Evolutionary conservation across 2,329 filamentous ascomycete genomes (phyloP), one percentile per base, ranked within the genome.

Genomic region (Phialocephala subalpina): DNA sequence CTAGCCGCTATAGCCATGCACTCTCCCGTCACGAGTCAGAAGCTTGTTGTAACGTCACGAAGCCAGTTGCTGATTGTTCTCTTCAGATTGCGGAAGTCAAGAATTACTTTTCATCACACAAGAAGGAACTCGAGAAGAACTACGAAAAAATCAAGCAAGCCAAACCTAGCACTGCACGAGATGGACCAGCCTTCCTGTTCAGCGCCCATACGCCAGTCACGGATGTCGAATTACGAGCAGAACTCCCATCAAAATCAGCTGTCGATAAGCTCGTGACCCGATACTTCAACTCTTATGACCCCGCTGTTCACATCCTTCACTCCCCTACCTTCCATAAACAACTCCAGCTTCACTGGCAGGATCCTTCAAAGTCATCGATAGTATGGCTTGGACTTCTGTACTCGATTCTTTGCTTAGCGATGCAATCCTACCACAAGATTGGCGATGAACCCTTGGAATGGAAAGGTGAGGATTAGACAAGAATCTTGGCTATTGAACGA

Each of bases 101-200:
- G 76, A 94, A 91, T 72, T 97, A 96, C 80, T 98, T 97, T 74
- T 80, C 82, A 20, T 88, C 86, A 40, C 93, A 97, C 79, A 97
- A 96, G 78, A 94, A 96, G 75, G 94, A 97, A 70, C 85, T 95
- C 66, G 93, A 97, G 76, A 90, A 89, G 65, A 94, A 94, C 72
- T 89, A 93, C 72, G 89, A 92, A 73, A 91, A 89, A 73, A 89
- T 97, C 60, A 86, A 90, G 76, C 87, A 87, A 53, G 87, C 87
- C 45, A 93, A 91, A 73, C 84, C 89, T 18, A 80, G 81, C 33
- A 81, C 82, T 2, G 84, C 86, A 33, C 81, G 81, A 42, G 87
- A 89, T 65, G 92, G 91, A 1, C 92, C 92, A 1, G 90, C 92
- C 0, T 90, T 97, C 70, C 81, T 98, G 11, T 90, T 97, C 69